Conservation (phyloP, 352 stramenopile species). For the Phytophthora constricta region DNA sequence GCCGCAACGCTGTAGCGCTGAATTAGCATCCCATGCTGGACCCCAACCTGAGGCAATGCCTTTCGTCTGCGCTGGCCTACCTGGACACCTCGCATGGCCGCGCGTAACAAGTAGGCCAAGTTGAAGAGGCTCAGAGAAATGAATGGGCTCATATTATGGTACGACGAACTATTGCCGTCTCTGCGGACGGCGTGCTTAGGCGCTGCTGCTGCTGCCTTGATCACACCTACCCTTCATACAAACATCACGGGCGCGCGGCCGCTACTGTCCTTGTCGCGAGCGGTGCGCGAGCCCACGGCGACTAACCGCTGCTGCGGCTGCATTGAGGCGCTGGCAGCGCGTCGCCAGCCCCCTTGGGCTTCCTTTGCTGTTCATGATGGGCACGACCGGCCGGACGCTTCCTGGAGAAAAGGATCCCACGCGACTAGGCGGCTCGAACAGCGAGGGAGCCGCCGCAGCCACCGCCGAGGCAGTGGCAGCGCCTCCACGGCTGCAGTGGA, state of each 20-base stretch:
- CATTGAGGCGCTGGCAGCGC: neutral
- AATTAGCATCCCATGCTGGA: too few species aligned
- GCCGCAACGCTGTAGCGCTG: too few species aligned
- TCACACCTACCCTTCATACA: too few species aligned
- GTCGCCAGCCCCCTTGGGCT: neutral
- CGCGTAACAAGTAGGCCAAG: too few species aligned
- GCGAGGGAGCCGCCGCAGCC: conserved; percentile 2
- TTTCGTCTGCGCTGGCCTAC: too few species aligned
- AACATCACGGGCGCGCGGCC: neutral
- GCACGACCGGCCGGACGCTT: conserved; percentile 9
- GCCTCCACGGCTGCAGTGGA: neutral
- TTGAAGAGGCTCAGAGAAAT: too few species aligned
- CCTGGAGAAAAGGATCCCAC: conserved; percentile 5
- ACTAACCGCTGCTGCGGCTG: neutral
- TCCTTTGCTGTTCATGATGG: conserved; percentile 20
- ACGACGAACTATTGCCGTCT: too few species aligned
- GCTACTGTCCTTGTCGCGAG: neutral
- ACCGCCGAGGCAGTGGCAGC: conserved; percentile 4
- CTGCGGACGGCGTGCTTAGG: too few species aligned
- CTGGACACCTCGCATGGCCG: too few species aligned
- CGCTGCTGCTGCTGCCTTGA: too few species aligned
- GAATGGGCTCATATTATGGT: too few species aligned
- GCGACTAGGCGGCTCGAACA: conserved; percentile 8
- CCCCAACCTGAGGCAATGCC: too few species aligned
- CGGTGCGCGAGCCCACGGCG: neutral